phyloP scores from a whole-genome alignment of 495 filamentous ascomycete species.

The Extremus antarcticus region DNA sequence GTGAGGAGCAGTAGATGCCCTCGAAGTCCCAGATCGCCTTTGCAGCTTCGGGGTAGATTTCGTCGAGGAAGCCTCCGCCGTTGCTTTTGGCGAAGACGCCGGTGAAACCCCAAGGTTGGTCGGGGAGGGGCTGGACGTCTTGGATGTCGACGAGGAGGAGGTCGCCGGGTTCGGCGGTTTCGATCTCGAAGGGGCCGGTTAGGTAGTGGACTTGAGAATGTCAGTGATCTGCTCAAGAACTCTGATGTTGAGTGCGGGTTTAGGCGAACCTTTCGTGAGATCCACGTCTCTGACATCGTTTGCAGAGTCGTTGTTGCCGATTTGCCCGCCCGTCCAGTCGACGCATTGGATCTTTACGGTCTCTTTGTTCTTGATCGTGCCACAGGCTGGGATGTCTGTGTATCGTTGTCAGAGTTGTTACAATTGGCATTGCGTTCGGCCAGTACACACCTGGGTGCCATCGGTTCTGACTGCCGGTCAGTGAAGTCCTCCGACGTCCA shows the following conservation, averaged over 20 bases:
- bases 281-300: constrained; percentile 84
- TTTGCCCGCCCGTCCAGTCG: constrained; percentile 64
- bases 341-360: constrained; percentile 93
- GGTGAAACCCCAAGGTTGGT: constrained; percentile 85
- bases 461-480: constrained; percentile 54
- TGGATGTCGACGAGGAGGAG: constrained; percentile 86
- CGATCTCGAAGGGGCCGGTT: constrained; percentile 83
- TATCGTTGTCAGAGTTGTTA: not conserved
- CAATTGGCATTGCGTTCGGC: no score
- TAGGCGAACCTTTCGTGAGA: constrained; percentile 41
- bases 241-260: not conserved
- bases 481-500: not conserved
- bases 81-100: constrained; percentile 76
- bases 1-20: constrained; percentile 82
- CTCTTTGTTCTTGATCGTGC: constrained; percentile 72
- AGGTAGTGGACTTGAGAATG: constrained; percentile 62
- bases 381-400: constrained; percentile 55
- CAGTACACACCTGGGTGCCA: constrained; percentile 96
- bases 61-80: constrained; percentile 86
- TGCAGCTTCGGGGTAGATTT: constrained; percentile 77
- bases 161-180: constrained; percentile 77
- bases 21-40: constrained; percentile 98
- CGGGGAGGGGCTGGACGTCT: constrained; percentile 83
- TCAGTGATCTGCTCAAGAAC: not conserved
- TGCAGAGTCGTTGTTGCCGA: constrained; percentile 77